Evolutionary conservation across 805 yeast species (phyloP).

Genomic region (Saccharomycopsis vini): DNA sequence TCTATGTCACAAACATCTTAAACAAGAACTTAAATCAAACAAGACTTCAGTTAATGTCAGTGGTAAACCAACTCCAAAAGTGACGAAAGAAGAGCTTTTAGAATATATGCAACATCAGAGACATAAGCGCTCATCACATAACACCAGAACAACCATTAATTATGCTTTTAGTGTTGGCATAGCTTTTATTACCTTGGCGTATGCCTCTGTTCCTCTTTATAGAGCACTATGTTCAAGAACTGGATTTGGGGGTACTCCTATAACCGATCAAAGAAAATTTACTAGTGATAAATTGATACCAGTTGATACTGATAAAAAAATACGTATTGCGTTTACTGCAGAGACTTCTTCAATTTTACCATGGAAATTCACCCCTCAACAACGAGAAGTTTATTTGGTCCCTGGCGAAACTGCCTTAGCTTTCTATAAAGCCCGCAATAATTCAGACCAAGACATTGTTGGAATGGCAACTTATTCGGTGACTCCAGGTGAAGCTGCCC

Average conservation of each 20-base stretch:
- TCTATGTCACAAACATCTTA: no score
- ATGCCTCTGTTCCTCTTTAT: conserved; percentile 88
- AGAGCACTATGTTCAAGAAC: conserved; percentile 88
- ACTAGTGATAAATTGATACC: conserved; percentile 85
- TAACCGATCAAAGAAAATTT: conserved; percentile 71
- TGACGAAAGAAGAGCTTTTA: conserved; percentile 10
- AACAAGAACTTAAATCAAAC: no score
- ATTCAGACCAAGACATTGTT: conserved; percentile 78
- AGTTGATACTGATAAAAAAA: conserved; percentile 73
- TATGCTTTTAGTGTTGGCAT: conserved; percentile 24
- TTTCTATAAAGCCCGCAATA: conserved; percentile 85
- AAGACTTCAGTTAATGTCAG: no score
- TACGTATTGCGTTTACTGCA: conserved; percentile 80
- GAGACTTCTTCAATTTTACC: conserved; percentile 87
- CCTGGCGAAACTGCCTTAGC: conserved; percentile 99
- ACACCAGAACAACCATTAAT: conserved; percentile 16
- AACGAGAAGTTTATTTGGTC: conserved; percentile 79
- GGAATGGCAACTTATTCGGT: conserved; percentile 99
- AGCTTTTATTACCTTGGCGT: conserved; percentile 66
- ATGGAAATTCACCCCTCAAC: conserved; percentile 93
- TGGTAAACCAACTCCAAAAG: not conserved
- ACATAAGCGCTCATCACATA: conserved; percentile 1
- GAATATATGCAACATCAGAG: conserved; percentile 13
- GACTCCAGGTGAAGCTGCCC: conserved; percentile 93
- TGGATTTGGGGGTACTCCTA: conserved; percentile 94